Percentiles rank a stretch among this genome's conserved stretches.
These are phyloP conservation scores for Rhodamnia rubescens DNA, from an alignment of 345 rosid species.

Conservation along the genomic window DNA sequence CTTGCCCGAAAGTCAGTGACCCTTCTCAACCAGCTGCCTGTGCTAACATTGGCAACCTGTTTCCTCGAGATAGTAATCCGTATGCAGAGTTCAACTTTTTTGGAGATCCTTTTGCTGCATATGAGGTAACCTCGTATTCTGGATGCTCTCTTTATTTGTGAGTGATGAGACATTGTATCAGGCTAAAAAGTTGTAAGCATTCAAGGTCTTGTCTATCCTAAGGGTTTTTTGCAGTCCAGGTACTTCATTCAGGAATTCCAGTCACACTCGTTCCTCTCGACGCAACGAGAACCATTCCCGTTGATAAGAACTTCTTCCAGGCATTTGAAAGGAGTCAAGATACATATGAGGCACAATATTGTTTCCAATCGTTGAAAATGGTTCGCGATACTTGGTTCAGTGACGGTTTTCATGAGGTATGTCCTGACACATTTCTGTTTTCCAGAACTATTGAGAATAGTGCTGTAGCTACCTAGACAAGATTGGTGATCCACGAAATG, in stretches of 20 bases:
- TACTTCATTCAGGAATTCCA: conserved; percentile 80
- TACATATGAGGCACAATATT: conserved; percentile 73
- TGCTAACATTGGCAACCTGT: conserved; percentile 61
- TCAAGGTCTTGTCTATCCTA: neutral
- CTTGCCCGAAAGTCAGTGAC: conserved; percentile 55
- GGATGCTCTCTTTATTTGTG: neutral
- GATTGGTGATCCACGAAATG: neutral
- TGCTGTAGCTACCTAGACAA: neutral
- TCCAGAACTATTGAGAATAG: neutral
- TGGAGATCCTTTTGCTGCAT: conserved; percentile 81
- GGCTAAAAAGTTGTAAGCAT: neutral
- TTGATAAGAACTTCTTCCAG: conserved; percentile 40
- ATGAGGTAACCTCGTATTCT: conserved; percentile 31
- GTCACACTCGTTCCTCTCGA: conserved; percentile 73
- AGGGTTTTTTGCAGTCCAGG: conserved; percentile 21
- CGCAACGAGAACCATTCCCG: conserved; percentile 80
- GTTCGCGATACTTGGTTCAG: conserved; percentile 62
- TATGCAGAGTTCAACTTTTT: conserved; percentile 84
- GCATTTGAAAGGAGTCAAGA: conserved; percentile 40
- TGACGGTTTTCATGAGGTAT: conserved; percentile 45
- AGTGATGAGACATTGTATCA: neutral
- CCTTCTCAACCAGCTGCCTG: conserved; percentile 43
- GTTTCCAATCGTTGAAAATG: conserved; percentile 65
- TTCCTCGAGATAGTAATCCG: conserved; percentile 65
- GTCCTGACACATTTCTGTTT: neutral